Evolutionary conservation across 352 stramenopile species (phyloP), one percentile per base, ranked within the genome.

Genomic region (Discostella stelligera): DNA sequence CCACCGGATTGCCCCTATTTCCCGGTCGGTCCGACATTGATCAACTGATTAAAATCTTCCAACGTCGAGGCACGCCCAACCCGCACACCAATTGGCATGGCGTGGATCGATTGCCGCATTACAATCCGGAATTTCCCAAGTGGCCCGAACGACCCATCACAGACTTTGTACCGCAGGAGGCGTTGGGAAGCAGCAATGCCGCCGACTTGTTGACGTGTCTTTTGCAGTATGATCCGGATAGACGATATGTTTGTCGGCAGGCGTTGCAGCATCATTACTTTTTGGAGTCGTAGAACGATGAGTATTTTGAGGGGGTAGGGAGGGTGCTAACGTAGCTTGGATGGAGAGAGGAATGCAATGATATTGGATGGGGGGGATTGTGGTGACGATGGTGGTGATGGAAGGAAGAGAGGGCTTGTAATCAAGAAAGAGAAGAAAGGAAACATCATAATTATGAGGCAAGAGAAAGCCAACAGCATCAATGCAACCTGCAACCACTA

Each of bases 11-110:
- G 41, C 97, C 97, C 23, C 89, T 99, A 14, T 97, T 99, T 58
- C 95, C 96, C 0, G 97, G 97, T 50, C 98, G 95, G 18, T 98
- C 95, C 9, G 97, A 99, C 83, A 75, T 88, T 14, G 96, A 99
- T 89, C 97, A 99, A 89, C 69, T 95, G 2, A 83, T 98, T 75
- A 94, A 95, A 37, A 99, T 99, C 72, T 99, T 99, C 90, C 94
- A 95, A 27, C 81, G 98, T 18, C 85, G 99, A 21, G 97, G 97
- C 48, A 99, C 97, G 54, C 97, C 97, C 5, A 90, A 95, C 78
- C 97, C 89, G 2, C 60, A 91, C 20, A 90, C 95, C 20, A 96
- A 97, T 59, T 99, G 98, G 89, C 96, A 97, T 4, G 95, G 91
- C 14, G 97, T 99, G 56, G 91, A 97, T 10, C 95, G 98, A 49